A percentile compares a stretch with the other conserved stretches of the same genome.
Conservation (phyloP, 352 stramenopile species). For the Phytophthora hibernalis region DNA sequence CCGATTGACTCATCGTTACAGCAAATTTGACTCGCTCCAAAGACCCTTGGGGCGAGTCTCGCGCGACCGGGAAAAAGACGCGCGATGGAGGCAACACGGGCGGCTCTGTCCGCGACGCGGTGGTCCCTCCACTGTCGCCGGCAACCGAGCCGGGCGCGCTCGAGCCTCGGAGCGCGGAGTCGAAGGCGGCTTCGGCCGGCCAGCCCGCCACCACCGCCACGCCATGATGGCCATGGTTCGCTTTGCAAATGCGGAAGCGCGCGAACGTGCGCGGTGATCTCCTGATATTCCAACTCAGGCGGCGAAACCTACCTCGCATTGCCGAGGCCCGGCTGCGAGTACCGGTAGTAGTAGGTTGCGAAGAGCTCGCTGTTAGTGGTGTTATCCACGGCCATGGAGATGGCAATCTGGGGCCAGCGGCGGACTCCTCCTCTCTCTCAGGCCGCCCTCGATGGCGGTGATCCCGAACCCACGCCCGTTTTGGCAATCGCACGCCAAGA, state of each 20-base stretch:
- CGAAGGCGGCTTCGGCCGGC: not conserved
- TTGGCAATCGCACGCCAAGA: conserved; percentile 38
- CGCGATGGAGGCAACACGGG: conserved; percentile 15
- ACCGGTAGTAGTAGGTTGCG: conserved; percentile 18
- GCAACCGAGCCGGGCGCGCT: not conserved
- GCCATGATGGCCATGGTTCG: not conserved
- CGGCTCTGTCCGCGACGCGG: conserved; percentile 20
- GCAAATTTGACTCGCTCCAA: no score
- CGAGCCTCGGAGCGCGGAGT: no score
- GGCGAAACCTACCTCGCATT: not conserved
- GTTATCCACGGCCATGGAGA: not conserved
- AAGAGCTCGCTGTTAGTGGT: conserved; percentile 8
- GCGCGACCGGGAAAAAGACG: conserved; percentile 17
- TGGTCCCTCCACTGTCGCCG: conserved; percentile 34
- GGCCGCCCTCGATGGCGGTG: not conserved
- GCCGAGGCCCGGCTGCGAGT: not conserved
- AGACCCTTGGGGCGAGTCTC: no score
- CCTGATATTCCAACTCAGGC: conserved; percentile 39
- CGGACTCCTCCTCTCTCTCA: not conserved
- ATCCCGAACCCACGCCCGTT: conserved; percentile 32
- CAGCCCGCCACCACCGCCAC: not conserved
- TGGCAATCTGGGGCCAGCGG: not conserved
- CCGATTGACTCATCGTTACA: conserved; percentile 13
- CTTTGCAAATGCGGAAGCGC: conserved; percentile 10
- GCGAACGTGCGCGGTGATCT: conserved; percentile 25